These are phyloP conservation scores for Gamsiella multidivaricata DNA, from an alignment of 192 early-diverging fungal species.

Conservation along the genomic window DNA sequence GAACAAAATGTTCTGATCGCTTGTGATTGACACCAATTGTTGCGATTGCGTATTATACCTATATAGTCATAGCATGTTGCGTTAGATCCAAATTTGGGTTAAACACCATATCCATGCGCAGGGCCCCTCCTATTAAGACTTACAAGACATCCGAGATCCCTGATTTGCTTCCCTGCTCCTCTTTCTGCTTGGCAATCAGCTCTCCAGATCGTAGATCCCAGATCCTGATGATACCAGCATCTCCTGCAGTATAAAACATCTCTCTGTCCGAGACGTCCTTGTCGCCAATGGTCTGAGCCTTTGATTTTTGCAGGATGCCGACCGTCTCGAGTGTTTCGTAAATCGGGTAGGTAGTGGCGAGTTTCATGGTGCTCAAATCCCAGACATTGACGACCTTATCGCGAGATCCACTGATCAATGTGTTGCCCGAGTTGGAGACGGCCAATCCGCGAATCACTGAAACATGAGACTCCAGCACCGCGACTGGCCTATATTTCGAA, in stretches of 20 bases:
- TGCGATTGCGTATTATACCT: conserved; percentile 64
- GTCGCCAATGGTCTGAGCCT: conserved; percentile 51
- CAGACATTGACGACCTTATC: conserved; percentile 94
- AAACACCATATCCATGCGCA: too few relatives aligned
- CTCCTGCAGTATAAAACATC: conserved; percentile 89
- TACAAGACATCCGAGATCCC: conserved; percentile 80
- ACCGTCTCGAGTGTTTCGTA: conserved; percentile 91
- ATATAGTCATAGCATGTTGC: background rate
- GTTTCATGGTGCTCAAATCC: conserved; percentile 73
- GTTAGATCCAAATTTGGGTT: too few relatives aligned
- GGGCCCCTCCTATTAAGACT: too few relatives aligned
- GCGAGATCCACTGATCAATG: conserved; percentile 85
- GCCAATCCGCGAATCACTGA: conserved; percentile 92
- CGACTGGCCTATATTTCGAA: conserved; percentile 63
- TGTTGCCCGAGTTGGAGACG: conserved; percentile 75
- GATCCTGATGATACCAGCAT: conserved; percentile 82
- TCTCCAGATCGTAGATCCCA: conserved; percentile 87
- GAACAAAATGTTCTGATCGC: conserved; percentile 92
- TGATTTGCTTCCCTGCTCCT: conserved; percentile 80
- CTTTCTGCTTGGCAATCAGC: conserved; percentile 71
- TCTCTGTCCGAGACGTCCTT: conserved; percentile 54
- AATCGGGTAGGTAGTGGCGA: conserved; percentile 85
- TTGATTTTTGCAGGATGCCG: conserved; percentile 70
- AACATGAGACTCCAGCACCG: conserved; percentile 85
- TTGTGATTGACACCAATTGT: conserved; percentile 79